Evolutionary conservation across 2,329 filamentous ascomycete genomes (phyloP).

Genomic region (Plenodomus biglobosus): DNA sequence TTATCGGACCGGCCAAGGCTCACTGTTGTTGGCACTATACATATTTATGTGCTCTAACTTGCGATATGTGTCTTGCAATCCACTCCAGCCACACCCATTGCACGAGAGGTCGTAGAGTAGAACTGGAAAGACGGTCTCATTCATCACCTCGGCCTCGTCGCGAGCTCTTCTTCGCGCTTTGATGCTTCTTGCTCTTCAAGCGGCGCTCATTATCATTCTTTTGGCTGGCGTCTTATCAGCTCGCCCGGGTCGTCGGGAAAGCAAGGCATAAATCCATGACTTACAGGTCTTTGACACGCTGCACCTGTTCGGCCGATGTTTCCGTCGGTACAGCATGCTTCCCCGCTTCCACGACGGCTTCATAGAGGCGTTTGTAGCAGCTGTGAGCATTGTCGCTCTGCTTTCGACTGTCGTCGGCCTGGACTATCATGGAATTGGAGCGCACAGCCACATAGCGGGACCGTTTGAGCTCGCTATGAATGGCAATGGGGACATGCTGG

Average conservation of each 20-base stretch:
- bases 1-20: slow-evolving; percentile 18
- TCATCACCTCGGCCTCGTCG: slow-evolving; percentile 47
- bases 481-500: slow-evolving; percentile 55
- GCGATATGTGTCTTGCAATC: slow-evolving; percentile 11
- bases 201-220: slow-evolving; percentile 60
- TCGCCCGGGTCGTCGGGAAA: slow-evolving; percentile 14
- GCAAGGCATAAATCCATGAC: slow-evolving; percentile 28
- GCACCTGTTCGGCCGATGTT: slow-evolving; percentile 58
- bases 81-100: slow-evolving; percentile 18
- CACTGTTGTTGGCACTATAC: slow-evolving; percentile 26
- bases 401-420: slow-evolving; percentile 64
- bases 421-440: slow-evolving; percentile 59
- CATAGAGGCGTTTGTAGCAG: slow-evolving; percentile 61
- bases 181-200: slow-evolving; percentile 60
- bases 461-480: slow-evolving; percentile 55
- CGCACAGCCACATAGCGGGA: slow-evolving; percentile 60
- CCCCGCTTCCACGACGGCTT: slow-evolving; percentile 56
- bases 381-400: slow-evolving; percentile 61
- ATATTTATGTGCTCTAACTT: slow-evolving; percentile 17
- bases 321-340: slow-evolving; percentile 59
- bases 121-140: slow-evolving; percentile 22
- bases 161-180: slow-evolving; percentile 63
- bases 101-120: slow-evolving; percentile 1
- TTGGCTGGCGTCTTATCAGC: slow-evolving; percentile 35
- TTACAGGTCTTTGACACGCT: slow-evolving; percentile 60